phyloP scores from a whole-genome alignment of 352 stramenopile species.

The Pythium scleroteichum region DNA sequence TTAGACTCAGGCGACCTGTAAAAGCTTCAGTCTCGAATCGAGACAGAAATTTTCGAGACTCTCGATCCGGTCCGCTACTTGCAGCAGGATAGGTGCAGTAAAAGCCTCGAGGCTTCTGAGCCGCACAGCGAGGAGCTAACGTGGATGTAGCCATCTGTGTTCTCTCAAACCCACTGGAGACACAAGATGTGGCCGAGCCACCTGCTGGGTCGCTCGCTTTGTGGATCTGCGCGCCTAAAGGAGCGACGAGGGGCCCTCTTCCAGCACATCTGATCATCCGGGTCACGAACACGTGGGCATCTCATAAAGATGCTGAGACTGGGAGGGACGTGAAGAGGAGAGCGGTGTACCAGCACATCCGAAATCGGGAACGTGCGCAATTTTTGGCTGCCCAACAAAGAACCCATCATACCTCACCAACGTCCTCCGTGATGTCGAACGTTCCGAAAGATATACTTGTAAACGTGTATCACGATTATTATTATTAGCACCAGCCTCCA shows the following conservation, averaged over 20 bases:
- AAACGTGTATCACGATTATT: too few relatives aligned
- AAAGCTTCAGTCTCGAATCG: too few relatives aligned
- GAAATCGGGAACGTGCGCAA: too few relatives aligned
- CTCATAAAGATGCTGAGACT: too few relatives aligned
- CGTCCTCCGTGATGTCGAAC: too few relatives aligned
- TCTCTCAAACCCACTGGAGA: constrained; percentile 3
- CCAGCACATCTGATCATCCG: constrained; percentile 1
- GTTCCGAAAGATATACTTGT: too few relatives aligned
- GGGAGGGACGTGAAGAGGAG: too few relatives aligned
- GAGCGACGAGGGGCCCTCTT: neutral
- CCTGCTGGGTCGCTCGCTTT: constrained; percentile 7
- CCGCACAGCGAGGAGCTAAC: neutral
- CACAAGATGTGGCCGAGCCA: neutral
- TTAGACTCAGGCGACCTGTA: neutral
- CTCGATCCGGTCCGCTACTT: neutral
- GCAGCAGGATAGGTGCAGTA: neutral
- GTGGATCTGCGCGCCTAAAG: constrained; percentile 1
- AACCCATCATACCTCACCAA: too few relatives aligned
- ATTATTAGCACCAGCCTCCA: too few relatives aligned
- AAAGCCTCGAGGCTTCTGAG: neutral
- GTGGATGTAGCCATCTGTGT: constrained; percentile 10
- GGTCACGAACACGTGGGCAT: neutral
- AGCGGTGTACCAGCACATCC: too few relatives aligned
- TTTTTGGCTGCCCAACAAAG: too few relatives aligned
- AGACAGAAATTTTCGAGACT: too few relatives aligned